Conservation (phyloP, 208 protist species). For the Acanthamoeba rhysodes region DNA sequence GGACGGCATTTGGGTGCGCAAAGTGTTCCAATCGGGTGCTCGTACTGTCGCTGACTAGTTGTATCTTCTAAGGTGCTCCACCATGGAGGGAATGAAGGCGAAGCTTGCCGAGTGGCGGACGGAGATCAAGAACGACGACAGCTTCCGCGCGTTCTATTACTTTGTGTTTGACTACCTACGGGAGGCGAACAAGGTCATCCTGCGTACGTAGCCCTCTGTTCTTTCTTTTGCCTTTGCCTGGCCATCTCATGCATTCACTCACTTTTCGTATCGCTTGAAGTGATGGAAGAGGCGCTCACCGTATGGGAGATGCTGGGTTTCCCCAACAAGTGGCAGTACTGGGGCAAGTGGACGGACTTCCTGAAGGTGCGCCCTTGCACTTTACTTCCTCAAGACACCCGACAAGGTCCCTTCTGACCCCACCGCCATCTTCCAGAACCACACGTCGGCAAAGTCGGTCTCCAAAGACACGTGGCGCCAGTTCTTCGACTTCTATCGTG, state of each 20-base stretch:
- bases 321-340: background rate
- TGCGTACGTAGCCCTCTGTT: conserved; percentile 13
- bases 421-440: background rate
- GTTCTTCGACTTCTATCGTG: conserved; percentile 27
- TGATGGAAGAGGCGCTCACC: background rate
- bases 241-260: background rate
- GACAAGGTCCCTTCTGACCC: background rate
- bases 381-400: background rate
- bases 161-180: conserved; percentile 66
- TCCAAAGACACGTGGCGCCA: conserved; percentile 58
- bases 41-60: background rate
- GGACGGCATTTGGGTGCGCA: conserved; percentile 12
- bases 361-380: background rate
- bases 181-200: conserved; percentile 49
- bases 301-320: conserved; percentile 58
- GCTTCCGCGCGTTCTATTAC: conserved; percentile 60
- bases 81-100: background rate
- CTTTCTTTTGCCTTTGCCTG: background rate
- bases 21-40: background rate
- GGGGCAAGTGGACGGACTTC: conserved; percentile 24
- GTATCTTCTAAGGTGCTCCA: background rate
- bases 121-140: conserved; percentile 44
- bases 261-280: background rate
- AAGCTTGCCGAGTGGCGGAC: conserved; percentile 23
- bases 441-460: conserved; percentile 45